Evolutionary conservation across 345 rosid species (phyloP), one percentile per base, ranked within the genome.

Genomic region (Leavenworthia alabamica): DNA sequence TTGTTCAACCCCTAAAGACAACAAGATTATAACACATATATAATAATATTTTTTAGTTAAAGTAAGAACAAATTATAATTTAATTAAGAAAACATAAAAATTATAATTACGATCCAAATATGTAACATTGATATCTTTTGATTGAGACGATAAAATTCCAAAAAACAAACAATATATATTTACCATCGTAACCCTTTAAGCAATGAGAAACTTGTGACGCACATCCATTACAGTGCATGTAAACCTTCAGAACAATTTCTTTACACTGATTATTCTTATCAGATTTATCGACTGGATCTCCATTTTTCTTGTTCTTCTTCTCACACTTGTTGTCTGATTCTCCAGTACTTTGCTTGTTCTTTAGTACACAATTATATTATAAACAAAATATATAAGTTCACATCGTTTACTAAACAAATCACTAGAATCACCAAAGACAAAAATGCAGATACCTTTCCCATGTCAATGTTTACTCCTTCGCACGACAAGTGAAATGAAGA

Each of bases 181-280:
- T 60, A 87, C 95, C 91, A 17, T 81, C 76, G 36, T 78, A 83
- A 28, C 78, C 80, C 60, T 56, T 75, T 36, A 85, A 73, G 35
- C 84, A 85, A 20, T 74, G 56, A 17, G 62, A 74, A 56, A 87
- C 78, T 67, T 77, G 77, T 3, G 67, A 53, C 1, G 79, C 79
- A 47, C 95, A 87, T 37, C 86, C 87, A 49, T 82, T 72, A 22
- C 95, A 87, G 47, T 87, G 95, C 85, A 84, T 78, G 66, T 62
- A 49, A 44, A 81, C 91, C 75, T 81, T 76, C n/a, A 84, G 36
- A 11, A 83, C 67, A 39, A 83, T 81, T 40, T 80, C 90, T 52
- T 78, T 72, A 20, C 64, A 62, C 16, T 54, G 56, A 37, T 70
- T 62, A 35, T 70, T 54, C 16, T 54, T 61, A 14, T 68, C 53